Base-by-base conservation (phyloP, 2,329 filamentous ascomycete species). In the Phoma sp. region DNA sequence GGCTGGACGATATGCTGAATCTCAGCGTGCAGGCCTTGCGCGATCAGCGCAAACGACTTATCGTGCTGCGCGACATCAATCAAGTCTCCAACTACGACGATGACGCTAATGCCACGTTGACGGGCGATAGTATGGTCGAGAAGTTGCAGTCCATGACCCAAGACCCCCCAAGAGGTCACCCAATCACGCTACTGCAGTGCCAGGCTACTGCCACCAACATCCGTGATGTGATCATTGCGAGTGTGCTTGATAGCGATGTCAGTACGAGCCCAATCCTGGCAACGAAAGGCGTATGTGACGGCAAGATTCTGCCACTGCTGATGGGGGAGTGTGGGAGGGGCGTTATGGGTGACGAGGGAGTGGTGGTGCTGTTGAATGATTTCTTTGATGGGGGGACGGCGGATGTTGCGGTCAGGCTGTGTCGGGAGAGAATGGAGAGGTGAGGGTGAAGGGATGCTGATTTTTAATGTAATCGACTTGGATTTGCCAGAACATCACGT, bases 201-300 rank as follows among this genome's bases (percentile, higher is more conserved):
- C 80, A 83, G 68, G 80, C 80, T 2, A 83, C 80, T 3, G 75
- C 79, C n/a, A 78, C 78, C 4, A 80, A 80, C 59, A 79, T 82
- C 36, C 69, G 74, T 3, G 75, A 79, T 52, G 80, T 80, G 0
- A 73, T 82, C 35, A 70, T 75, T 4, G 78, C 78, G 49, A 79
- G 76, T 37, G 76, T 82, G 7, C 37, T 80, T n/a, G 72, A 77
- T 40, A 71, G 74, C 4, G 75, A 80, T 62, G 75, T 77, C 0
- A 73, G 70, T 18, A 81, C 74, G 13, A 78, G 74, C 59, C 79
- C 77, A 39, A 66, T 82, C 6, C 41, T 81, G 58, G 77, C 79
- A 1, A 82, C 80, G n/a, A 82, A 83, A 66, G 73, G 75, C 1
- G 69, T 78, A 25, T 80, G 77, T 57, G 79, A 82, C 65, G 57